Percentiles rank a stretch among this genome's conserved stretches.
Evolutionary conservation across 2,329 filamentous ascomycete species (phyloP).

Genomic region (Chaetomium sp.): DNA sequence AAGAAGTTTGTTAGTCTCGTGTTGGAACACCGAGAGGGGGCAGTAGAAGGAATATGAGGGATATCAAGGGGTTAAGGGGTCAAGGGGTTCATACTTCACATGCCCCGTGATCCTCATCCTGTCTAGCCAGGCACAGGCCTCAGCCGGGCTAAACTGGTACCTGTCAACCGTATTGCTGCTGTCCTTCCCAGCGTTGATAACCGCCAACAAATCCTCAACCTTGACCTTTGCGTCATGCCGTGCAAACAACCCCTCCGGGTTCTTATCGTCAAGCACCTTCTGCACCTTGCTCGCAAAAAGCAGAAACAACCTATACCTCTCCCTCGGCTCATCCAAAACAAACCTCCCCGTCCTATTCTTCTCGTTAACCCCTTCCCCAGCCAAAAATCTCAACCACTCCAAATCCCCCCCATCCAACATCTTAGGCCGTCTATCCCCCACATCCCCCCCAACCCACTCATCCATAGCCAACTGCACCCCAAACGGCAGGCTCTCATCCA

Average conservation of each 20-base stretch:
- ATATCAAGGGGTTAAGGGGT: too few relatives aligned
- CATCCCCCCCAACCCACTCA: slow-evolving; percentile 9
- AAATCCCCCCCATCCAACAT: slow-evolving; percentile 26
- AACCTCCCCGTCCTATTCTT: slow-evolving; percentile 17
- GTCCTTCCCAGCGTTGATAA: slow-evolving; percentile 24
- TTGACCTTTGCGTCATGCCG: slow-evolving; percentile 17
- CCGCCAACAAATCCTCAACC: slow-evolving; percentile 25
- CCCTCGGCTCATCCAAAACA: slow-evolving; percentile 13
- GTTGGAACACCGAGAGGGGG: too few relatives aligned
- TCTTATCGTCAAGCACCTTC: slow-evolving; percentile 28
- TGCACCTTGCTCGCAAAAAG: slow-evolving; percentile 30
- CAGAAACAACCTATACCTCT: slow-evolving; percentile 26
- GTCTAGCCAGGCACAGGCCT: slow-evolving; percentile 28
- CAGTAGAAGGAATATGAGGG: too few relatives aligned
- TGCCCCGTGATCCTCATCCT: slow-evolving; percentile 26
- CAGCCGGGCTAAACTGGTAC: slow-evolving; percentile 25
- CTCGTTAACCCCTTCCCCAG: slow-evolving; percentile 24
- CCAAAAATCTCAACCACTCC: slow-evolving; percentile 30
- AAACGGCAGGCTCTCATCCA: slow-evolving; percentile 1
- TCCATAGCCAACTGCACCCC: slow-evolving; percentile 13
- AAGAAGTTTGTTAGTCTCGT: neutral
- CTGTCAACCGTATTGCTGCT: slow-evolving; percentile 17
- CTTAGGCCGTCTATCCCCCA: neutral
- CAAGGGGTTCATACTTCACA: slow-evolving; percentile 16
- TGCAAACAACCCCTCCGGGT: slow-evolving; percentile 24